Conservation (phyloP, 2,329 filamentous ascomycete genomes). For the Colletotrichum brevisporum region DNA sequence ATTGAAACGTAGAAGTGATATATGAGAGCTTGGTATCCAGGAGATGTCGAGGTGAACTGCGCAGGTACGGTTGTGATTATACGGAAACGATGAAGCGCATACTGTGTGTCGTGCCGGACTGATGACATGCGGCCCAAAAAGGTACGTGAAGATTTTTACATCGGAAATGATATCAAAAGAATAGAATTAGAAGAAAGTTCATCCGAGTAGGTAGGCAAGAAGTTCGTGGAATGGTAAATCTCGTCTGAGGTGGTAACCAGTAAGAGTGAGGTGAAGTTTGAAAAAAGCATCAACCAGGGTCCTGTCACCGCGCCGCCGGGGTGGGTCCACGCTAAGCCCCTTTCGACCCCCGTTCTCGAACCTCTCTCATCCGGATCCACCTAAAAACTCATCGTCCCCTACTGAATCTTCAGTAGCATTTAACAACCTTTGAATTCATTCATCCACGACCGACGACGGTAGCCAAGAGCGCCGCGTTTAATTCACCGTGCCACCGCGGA, state of each 20-base stretch:
- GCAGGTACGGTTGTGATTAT: too few species aligned
- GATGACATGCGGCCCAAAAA: too few species aligned
- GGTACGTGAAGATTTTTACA: too few species aligned
- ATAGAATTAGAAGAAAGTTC: too few species aligned
- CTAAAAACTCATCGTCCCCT: slow-evolving; percentile 37
- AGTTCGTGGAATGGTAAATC: neutral
- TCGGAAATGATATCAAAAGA: too few species aligned
- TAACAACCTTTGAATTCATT: slow-evolving; percentile 1
- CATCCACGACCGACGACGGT: neutral
- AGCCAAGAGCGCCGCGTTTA: neutral
- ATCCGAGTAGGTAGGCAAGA: neutral
- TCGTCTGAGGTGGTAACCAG: neutral
- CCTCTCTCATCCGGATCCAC: slow-evolving; percentile 30
- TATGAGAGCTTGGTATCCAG: too few species aligned
- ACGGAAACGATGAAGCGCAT: too few species aligned
- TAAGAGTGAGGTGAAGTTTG: slow-evolving; percentile 10
- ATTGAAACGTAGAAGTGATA: too few species aligned
- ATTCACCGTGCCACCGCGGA: too few species aligned
- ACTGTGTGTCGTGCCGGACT: too few species aligned
- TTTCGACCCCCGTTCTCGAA: slow-evolving; percentile 8
- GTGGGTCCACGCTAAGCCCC: slow-evolving; percentile 8
- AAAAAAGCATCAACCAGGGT: neutral
- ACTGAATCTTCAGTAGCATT: slow-evolving; percentile 7
- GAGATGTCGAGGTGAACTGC: too few species aligned
- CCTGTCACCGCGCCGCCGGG: neutral